Conservation (phyloP, 2,329 filamentous ascomycete species). For the Nothomitra cinnamomea region DNA sequence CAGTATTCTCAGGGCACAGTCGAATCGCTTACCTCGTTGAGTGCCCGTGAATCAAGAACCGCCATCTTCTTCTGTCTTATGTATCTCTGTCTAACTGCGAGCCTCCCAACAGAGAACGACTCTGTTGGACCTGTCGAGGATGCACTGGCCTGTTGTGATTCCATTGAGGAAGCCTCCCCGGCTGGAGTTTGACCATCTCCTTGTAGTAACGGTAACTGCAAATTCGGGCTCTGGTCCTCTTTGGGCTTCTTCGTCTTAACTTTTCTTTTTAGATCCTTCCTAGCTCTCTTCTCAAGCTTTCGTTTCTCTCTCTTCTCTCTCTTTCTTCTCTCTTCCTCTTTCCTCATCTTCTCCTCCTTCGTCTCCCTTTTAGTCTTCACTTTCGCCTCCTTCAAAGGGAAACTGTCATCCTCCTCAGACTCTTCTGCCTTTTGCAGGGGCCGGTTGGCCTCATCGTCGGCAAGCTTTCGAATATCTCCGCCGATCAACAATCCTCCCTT, state of each 20-base stretch:
- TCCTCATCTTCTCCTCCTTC: conserved; percentile 11
- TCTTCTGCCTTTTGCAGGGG: conserved; percentile 17
- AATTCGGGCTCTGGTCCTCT: conserved; percentile 6
- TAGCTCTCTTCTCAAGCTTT: conserved; percentile 25
- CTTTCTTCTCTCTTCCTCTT: conserved; percentile 20
- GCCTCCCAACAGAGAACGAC: conserved; percentile 27
- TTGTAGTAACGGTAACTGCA: conserved; percentile 8
- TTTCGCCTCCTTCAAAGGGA: neutral
- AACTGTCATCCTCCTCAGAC: conserved; percentile 28
- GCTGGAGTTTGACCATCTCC: conserved; percentile 9
- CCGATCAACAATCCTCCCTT: conserved; percentile 58
- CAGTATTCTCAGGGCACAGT: conserved; percentile 1
- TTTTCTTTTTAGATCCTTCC: conserved; percentile 23
- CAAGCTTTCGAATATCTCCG: conserved; percentile 30
- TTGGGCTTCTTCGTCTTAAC: conserved; percentile 15
- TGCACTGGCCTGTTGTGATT: conserved; percentile 1
- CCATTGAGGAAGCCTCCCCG: conserved; percentile 9
- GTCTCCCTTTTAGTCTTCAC: conserved; percentile 11
- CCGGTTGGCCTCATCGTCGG: conserved; percentile 2
- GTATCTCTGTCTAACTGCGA: conserved; percentile 61
- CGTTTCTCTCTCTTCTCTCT: conserved; percentile 33
- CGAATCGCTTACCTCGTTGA: conserved; percentile 45
- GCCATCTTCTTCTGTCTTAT: conserved; percentile 81
- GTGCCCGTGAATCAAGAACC: conserved; percentile 59
- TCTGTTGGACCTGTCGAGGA: neutral